Percentiles rank a stretch among this genome's conserved stretches.
These are phyloP conservation scores for Alternaria solani DNA, from an alignment of 2,329 filamentous ascomycete genomes.

Conservation along the genomic window DNA sequence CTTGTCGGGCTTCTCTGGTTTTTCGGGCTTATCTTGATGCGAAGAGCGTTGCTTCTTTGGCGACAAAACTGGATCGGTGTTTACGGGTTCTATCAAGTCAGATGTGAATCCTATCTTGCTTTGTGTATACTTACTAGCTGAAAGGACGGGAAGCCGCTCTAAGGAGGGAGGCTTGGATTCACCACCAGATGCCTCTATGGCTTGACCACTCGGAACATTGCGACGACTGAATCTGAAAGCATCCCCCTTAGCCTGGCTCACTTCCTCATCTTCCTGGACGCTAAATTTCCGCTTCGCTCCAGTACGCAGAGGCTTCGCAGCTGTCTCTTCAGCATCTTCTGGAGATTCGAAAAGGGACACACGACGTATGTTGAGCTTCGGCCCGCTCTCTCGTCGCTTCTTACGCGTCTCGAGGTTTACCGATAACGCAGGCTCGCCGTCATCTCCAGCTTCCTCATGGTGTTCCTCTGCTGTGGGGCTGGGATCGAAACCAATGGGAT, in stretches of 20 bases:
- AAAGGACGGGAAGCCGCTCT: constrained; percentile 51
- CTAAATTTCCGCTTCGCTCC: constrained; percentile 67
- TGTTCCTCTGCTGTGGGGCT: constrained; percentile 32
- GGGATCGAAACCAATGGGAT: constrained; percentile 57
- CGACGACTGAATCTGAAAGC: constrained; percentile 59
- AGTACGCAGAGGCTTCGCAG: constrained; percentile 49
- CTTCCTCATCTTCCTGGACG: constrained; percentile 60
- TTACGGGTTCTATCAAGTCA: constrained; percentile 56
- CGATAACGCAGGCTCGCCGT: constrained; percentile 50
- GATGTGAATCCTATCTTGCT: constrained; percentile 19
- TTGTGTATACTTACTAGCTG: constrained; percentile 51
- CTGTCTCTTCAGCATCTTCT: constrained; percentile 42
- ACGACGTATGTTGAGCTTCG: constrained; percentile 53
- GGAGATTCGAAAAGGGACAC: constrained; percentile 55
- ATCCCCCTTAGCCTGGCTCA: constrained; percentile 42
- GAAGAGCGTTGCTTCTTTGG: constrained; percentile 51
- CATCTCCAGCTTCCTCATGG: constrained; percentile 43
- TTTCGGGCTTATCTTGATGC: constrained; percentile 34
- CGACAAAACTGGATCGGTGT: constrained; percentile 56
- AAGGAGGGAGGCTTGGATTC: constrained; percentile 30
- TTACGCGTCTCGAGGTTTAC: constrained; percentile 62
- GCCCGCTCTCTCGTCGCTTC: constrained; percentile 61
- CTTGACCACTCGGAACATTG: constrained; percentile 25
- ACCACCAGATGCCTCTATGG: constrained; percentile 26
- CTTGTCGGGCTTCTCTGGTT: constrained; percentile 35